phyloP scores from a whole-genome alignment of 2,329 filamentous ascomycete genomes.

The Bipolaris oryzae region DNA sequence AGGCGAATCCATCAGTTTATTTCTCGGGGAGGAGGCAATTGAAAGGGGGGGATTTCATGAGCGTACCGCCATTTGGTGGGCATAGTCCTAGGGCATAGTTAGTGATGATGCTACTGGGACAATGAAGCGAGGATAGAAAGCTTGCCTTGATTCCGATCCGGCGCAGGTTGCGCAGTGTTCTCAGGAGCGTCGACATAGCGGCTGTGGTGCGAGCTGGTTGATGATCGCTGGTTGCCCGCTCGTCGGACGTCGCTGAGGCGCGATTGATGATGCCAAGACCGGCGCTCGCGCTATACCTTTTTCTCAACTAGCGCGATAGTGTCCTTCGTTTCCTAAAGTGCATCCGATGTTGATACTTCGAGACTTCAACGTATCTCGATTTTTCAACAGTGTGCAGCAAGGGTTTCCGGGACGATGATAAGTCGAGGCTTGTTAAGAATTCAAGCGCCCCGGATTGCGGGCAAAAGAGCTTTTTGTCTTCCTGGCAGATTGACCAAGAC shows the following conservation, averaged over 20 bases:
- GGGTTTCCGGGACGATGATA: conserved; percentile 37
- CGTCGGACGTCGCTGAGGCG: conserved; percentile 14
- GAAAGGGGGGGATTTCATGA: conserved; percentile 31
- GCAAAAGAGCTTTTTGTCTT: conserved; percentile 25
- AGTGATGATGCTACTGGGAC: conserved; percentile 34
- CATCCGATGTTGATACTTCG: conserved; percentile 24
- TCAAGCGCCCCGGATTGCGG: conserved; percentile 27
- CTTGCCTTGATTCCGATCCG: conserved; percentile 85
- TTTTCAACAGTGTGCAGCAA: background rate
- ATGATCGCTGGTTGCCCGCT: conserved; percentile 18
- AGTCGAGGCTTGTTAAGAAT: conserved; percentile 37
- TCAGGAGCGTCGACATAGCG: conserved; percentile 87
- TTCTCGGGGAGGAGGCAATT: conserved; percentile 18
- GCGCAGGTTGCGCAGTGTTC: conserved; percentile 86
- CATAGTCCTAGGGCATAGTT: conserved; percentile 71
- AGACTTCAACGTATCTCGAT: background rate
- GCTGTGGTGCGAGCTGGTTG: conserved; percentile 26
- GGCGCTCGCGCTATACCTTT: conserved; percentile 6
- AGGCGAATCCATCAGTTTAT: conserved; percentile 32
- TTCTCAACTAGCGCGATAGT: conserved; percentile 6
- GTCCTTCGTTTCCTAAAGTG: conserved; percentile 22
- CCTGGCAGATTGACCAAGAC: conserved; percentile 23
- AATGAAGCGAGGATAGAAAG: background rate
- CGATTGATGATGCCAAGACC: conserved; percentile 35
- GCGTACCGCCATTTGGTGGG: conserved; percentile 89